phyloP scores from a whole-genome alignment of 306 rosid genomes.

The Coriaria nepalensis region DNA sequence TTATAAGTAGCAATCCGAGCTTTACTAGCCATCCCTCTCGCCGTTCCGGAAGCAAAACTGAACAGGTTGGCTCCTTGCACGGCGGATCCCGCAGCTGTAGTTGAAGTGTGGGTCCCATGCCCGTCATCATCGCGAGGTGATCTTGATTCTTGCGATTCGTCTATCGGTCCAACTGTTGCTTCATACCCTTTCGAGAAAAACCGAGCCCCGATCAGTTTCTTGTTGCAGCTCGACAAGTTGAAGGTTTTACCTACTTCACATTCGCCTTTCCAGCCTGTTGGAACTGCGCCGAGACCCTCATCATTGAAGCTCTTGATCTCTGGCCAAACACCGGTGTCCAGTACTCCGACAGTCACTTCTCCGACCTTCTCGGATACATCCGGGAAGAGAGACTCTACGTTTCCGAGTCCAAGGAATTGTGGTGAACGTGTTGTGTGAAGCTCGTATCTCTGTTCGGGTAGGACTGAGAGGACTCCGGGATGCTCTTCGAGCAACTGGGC shows the following conservation, averaged over 20 bases:
- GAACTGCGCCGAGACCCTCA: constrained; percentile 43
- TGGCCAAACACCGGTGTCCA: constrained; percentile 93
- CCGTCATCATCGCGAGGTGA: constrained; percentile 88
- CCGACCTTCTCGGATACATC: constrained; percentile 14
- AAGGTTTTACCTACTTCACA: constrained; percentile 60
- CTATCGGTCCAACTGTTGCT: constrained; percentile 35
- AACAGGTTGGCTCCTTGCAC: constrained; percentile 62
- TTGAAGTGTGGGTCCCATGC: constrained; percentile 87
- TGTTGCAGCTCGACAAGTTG: constrained; percentile 53
- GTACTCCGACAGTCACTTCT: constrained; percentile 54
- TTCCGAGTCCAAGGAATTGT: constrained; percentile 58
- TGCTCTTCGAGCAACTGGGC: constrained; percentile 47
- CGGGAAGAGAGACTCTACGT: constrained; percentile 9
- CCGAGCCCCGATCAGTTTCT: constrained; percentile 76
- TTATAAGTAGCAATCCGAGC: constrained; percentile 78
- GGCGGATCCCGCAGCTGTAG: constrained; percentile 71
- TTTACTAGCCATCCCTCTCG: constrained; percentile 74
- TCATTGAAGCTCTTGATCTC: constrained; percentile 63
- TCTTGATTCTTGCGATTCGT: constrained; percentile 40
- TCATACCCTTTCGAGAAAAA: constrained; percentile 60
- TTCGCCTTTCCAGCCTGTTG: constrained; percentile 64
- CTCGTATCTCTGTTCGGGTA: constrained; percentile 52
- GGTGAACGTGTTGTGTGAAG: constrained; percentile 95
- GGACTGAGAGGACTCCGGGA: constrained; percentile 44
- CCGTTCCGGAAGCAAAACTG: constrained; percentile 68